Evolutionary conservation across 257 asterid genomes (phyloP).

Genomic region (Linaria vulgaris): DNA sequence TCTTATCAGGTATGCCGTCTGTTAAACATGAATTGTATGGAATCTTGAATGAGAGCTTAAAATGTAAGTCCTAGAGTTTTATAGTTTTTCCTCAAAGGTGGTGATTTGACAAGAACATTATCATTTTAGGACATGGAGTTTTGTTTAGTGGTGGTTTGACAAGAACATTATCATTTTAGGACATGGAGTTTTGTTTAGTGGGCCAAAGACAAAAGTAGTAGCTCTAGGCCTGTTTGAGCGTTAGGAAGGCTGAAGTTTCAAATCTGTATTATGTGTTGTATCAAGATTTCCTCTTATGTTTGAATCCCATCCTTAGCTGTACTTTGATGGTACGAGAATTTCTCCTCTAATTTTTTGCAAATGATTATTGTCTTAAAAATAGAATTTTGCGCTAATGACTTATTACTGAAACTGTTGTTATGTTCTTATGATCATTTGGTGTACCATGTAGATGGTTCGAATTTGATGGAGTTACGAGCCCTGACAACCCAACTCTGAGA

Average conservation of each 20-base stretch:
- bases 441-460: conserved; percentile 67
- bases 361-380: background rate
- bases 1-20: too few relatives aligned
- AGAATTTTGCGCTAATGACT: background rate
- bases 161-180: background rate
- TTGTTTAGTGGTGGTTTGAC: background rate
- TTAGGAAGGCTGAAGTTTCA: background rate
- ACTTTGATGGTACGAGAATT: conserved; percentile 10
- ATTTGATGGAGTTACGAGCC: conserved; percentile 45
- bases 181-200: too few relatives aligned
- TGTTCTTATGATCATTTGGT: conserved; percentile 8
- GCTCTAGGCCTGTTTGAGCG: background rate
- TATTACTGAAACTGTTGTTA: conserved; percentile 21
- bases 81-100: background rate
- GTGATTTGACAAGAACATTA: background rate
- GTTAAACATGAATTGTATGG: background rate
- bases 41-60: background rate
- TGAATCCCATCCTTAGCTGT: background rate
- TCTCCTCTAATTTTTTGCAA: background rate
- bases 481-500: conserved; percentile 49
- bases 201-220: background rate
- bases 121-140: background rate
- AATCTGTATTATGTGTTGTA: background rate
- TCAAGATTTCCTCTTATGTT: conserved; percentile 3
- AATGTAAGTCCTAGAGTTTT: background rate